These are phyloP conservation scores for Cystofilobasidium capitatum DNA, from an alignment of 768 basidiomycete genomes.

Conservation along the genomic window DNA sequence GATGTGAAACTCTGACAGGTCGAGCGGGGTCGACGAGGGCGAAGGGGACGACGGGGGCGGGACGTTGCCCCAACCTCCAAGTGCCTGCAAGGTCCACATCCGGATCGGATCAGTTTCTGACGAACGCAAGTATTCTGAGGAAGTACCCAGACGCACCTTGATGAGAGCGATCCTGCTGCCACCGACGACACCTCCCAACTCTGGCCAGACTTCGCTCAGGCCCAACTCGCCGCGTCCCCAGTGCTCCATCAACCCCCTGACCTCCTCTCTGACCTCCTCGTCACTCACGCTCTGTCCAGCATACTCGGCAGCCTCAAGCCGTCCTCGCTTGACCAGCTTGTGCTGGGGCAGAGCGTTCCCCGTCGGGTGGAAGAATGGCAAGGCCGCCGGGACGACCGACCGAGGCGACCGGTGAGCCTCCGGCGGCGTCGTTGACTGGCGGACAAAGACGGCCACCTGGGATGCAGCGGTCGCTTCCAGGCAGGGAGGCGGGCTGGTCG, in stretches of 20 bases:
- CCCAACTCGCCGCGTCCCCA: constrained; percentile 34
- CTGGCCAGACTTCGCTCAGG: constrained; percentile 35
- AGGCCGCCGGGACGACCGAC: constrained; percentile 33
- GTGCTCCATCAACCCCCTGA: constrained; percentile 28
- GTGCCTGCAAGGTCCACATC: not conserved
- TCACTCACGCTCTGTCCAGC: constrained; percentile 9
- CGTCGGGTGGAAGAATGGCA: constrained; percentile 38
- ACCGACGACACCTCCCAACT: not conserved
- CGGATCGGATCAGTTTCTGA: not conserved
- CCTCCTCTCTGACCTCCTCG: constrained; percentile 28
- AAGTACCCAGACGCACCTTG: constrained; percentile 1
- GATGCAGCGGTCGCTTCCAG: constrained; percentile 34
- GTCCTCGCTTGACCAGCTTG: constrained; percentile 22
- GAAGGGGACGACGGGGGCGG: not conserved
- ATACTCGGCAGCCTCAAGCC: constrained; percentile 8
- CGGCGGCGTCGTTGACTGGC: constrained; percentile 30
- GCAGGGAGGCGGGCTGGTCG: constrained; percentile 29
- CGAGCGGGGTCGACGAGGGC: not conserved
- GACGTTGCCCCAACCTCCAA: constrained; percentile 23
- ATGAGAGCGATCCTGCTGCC: constrained; percentile 11
- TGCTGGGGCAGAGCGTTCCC: constrained; percentile 30
- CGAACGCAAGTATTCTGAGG: no score
- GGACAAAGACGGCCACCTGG: constrained; percentile 38
- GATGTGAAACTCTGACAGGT: not conserved
- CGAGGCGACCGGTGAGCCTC: constrained; percentile 33